Conservation (phyloP, 805 yeast genomes). For the Cyberlindnera lachancei region DNA sequence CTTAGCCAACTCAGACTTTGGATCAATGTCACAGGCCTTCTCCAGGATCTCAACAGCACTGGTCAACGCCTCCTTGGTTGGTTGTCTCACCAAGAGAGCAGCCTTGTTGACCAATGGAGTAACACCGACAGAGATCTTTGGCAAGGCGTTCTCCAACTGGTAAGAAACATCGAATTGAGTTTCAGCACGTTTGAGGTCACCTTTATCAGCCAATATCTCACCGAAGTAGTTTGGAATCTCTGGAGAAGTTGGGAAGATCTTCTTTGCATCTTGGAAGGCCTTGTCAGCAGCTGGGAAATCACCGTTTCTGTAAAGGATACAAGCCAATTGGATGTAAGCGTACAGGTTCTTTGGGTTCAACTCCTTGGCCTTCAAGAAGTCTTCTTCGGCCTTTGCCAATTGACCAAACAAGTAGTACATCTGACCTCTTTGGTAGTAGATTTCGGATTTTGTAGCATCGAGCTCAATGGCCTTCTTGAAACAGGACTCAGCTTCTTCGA, state of each 20-base stretch:
- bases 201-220: slow-evolving; percentile 80
- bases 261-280: slow-evolving; percentile 60
- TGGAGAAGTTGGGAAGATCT: slow-evolving; percentile 76
- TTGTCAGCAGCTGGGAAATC: slow-evolving; percentile 49
- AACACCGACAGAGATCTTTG: slow-evolving; percentile 73
- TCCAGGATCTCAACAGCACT: slow-evolving; percentile 60
- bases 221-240: slow-evolving; percentile 95
- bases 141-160: slow-evolving; percentile 66
- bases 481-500: slow-evolving; percentile 58
- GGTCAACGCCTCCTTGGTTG: slow-evolving; percentile 34
- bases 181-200: slow-evolving; percentile 63
- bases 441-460: slow-evolving; percentile 69
- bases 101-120: slow-evolving; percentile 89
- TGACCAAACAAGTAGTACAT: slow-evolving; percentile 75
- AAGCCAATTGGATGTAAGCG: slow-evolving; percentile 88
- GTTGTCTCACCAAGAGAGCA: slow-evolving; percentile 52
- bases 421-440: slow-evolving; percentile 93
- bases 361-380: slow-evolving; percentile 71
- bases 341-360: slow-evolving; percentile 70
- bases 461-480: slow-evolving; percentile 65
- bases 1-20: slow-evolving; percentile 82
- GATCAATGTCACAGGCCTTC: slow-evolving; percentile 76
- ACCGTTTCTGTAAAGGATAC: slow-evolving; percentile 79
- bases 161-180: slow-evolving; percentile 83
- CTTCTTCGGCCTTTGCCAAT: slow-evolving; percentile 59